Conservation (phyloP, 169 alveolate species). For the Babesia ovis region DNA sequence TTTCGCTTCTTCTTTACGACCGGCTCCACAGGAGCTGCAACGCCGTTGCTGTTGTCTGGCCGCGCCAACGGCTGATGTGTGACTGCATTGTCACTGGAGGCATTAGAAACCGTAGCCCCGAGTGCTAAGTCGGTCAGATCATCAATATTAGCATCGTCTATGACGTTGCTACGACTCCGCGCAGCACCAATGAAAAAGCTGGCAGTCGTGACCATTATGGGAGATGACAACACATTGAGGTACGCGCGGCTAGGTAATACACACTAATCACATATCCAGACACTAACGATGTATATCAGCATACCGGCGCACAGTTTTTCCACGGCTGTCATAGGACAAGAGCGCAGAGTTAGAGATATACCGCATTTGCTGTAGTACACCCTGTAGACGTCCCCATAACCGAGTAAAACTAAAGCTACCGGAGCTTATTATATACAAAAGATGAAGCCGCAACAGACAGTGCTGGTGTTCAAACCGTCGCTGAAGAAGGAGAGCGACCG, state of each 20-base stretch:
- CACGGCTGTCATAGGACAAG: not conserved
- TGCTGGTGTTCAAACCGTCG: constrained; percentile 81
- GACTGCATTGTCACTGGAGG: not conserved
- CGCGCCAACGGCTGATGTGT: not conserved
- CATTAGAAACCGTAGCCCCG: not conserved
- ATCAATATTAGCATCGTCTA: constrained; percentile 21
- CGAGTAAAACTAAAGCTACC: not conserved
- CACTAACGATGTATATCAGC: not conserved
- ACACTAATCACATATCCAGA: not conserved
- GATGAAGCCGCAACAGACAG: constrained; percentile 66
- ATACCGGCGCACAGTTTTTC: not conserved
- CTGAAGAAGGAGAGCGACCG: constrained; percentile 83
- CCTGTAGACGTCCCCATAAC: constrained; percentile 44
- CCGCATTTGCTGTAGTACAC: constrained; percentile 1
- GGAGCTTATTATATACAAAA: not conserved
- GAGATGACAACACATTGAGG: not conserved
- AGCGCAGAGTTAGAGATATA: not conserved
- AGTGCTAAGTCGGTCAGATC: constrained; percentile 1
- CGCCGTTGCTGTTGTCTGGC: not conserved
- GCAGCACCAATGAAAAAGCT: constrained; percentile 1
- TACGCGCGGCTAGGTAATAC: constrained; percentile 1
- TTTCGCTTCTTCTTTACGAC: constrained; percentile 34
- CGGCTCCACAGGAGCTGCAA: not conserved
- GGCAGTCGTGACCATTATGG: constrained; percentile 16
- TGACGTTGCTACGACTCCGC: constrained; percentile 9